These are phyloP conservation scores for Alternaria sp. DNA, from an alignment of 2,329 filamentous ascomycete genomes.

Conservation along the genomic window DNA sequence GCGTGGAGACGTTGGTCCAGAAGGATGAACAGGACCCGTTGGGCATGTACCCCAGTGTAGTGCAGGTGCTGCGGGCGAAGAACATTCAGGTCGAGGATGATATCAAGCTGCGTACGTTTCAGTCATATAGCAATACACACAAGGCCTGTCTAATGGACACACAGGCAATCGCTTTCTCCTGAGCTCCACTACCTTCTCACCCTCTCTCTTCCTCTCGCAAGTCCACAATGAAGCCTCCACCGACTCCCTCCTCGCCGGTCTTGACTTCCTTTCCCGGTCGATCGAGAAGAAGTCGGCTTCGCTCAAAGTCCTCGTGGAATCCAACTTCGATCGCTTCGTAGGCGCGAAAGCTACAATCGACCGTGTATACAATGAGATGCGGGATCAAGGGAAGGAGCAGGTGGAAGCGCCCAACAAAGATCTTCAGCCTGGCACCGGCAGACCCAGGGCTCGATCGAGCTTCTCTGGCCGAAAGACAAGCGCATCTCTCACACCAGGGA, in stretches of 20 bases:
- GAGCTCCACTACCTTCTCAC: slow-evolving; percentile 94
- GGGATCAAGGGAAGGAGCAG: slow-evolving; percentile 67
- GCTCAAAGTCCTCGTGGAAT: slow-evolving; percentile 93
- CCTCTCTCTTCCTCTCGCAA: slow-evolving; percentile 88
- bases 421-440: slow-evolving; percentile 68
- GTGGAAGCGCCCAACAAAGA: slow-evolving; percentile 31
- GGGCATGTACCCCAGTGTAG: slow-evolving; percentile 85
- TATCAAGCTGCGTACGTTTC: slow-evolving; percentile 70
- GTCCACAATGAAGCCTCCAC: slow-evolving; percentile 88
- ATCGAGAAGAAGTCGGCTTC: slow-evolving; percentile 98
- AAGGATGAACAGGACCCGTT: slow-evolving; percentile 92
- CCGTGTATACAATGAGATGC: slow-evolving; percentile 98
- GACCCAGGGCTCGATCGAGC: slow-evolving; percentile 71
- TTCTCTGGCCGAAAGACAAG: slow-evolving; percentile 57
- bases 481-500: slow-evolving; percentile 34
- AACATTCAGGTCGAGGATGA: slow-evolving; percentile 88
- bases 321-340: slow-evolving; percentile 98
- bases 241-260: slow-evolving; percentile 76
- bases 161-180: slow-evolving; percentile 89
- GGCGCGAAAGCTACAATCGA: slow-evolving; percentile 97
- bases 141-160: slow-evolving; percentile 16
- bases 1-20: slow-evolving; percentile 78
- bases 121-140: slow-evolving; percentile 2
- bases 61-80: slow-evolving; percentile 75
- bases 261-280: slow-evolving; percentile 85